Percentiles rank a stretch among this genome's conserved stretches.
Evolutionary conservation across 495 filamentous ascomycete genomes (phyloP).

Genomic region (Coniosporium apollinis): DNA sequence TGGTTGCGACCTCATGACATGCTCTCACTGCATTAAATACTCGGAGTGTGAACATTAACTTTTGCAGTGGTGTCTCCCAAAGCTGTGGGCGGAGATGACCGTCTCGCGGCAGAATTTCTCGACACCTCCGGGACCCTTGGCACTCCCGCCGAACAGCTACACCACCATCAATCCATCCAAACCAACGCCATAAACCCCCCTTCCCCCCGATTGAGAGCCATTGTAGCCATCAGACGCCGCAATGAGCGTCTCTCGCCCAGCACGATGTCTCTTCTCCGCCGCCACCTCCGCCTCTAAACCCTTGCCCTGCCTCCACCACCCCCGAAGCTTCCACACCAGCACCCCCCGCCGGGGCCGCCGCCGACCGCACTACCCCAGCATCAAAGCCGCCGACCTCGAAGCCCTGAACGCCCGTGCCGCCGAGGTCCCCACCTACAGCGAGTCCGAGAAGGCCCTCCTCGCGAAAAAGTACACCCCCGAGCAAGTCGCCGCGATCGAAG

Average conservation of each 20-base stretch:
- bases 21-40: too few relatives aligned
- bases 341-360: slow-evolving; percentile 16
- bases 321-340: slow-evolving; percentile 38
- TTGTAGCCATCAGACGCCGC: too few relatives aligned
- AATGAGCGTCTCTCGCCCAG: slow-evolving; percentile 44
- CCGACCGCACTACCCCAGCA: slow-evolving; percentile 19
- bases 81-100: too few relatives aligned
- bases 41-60: too few relatives aligned
- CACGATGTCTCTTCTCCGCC: slow-evolving; percentile 39
- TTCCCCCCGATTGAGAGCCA: too few relatives aligned
- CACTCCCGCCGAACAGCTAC: too few relatives aligned
- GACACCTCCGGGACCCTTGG: too few relatives aligned
- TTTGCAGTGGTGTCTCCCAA: too few relatives aligned
- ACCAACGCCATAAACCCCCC: too few relatives aligned
- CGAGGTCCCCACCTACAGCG: slow-evolving; percentile 35
- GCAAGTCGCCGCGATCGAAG: slow-evolving; percentile 73
- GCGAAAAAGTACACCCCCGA: slow-evolving; percentile 52
- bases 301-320: slow-evolving; percentile 30
- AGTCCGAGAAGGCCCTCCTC: slow-evolving; percentile 47
- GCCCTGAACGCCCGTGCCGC: slow-evolving; percentile 20
- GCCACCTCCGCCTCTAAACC: slow-evolving; percentile 27
- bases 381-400: slow-evolving; percentile 19
- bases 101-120: too few relatives aligned
- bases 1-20: too few relatives aligned
- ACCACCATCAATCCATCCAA: too few relatives aligned